Percentiles rank a stretch among this genome's conserved stretches.
phyloP scores from a whole-genome alignment of 441 rosid species.

The Populus tomentosa region DNA sequence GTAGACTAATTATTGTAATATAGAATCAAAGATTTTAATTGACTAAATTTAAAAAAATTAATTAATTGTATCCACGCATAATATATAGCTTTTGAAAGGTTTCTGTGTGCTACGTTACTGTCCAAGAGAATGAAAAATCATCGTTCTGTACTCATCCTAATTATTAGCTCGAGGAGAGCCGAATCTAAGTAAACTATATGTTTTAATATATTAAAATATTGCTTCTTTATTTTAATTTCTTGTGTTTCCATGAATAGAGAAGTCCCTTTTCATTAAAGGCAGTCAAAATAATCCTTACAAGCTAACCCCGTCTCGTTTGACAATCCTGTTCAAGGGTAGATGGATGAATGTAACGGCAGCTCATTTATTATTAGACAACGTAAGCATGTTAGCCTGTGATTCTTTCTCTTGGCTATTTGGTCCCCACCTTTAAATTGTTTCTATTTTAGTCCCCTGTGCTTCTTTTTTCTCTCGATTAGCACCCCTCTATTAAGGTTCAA shows the following conservation, averaged over 20 bases:
- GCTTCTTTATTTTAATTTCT: neutral
- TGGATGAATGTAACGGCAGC: neutral
- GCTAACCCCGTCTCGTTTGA: neutral
- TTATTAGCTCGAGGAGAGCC: no score
- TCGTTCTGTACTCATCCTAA: no score
- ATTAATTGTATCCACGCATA: no score
- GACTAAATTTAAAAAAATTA: no score
- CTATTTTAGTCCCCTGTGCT: neutral
- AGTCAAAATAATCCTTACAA: neutral
- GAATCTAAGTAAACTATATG: no score
- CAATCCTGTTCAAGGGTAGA: neutral
- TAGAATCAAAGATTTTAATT: no score
- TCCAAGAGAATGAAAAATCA: no score
- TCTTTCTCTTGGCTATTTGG: neutral
- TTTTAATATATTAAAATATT: no score
- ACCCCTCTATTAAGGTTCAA: neutral
- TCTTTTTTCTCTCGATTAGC: neutral
- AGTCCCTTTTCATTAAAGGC: neutral
- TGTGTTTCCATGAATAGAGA: neutral
- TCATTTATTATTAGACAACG: neutral
- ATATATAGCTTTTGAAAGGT: no score
- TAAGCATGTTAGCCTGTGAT: neutral
- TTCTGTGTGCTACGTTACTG: no score
- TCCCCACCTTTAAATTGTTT: neutral
- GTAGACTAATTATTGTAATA: no score